Base-by-base conservation (phyloP, 805 yeast species). In the Candida pini region DNA sequence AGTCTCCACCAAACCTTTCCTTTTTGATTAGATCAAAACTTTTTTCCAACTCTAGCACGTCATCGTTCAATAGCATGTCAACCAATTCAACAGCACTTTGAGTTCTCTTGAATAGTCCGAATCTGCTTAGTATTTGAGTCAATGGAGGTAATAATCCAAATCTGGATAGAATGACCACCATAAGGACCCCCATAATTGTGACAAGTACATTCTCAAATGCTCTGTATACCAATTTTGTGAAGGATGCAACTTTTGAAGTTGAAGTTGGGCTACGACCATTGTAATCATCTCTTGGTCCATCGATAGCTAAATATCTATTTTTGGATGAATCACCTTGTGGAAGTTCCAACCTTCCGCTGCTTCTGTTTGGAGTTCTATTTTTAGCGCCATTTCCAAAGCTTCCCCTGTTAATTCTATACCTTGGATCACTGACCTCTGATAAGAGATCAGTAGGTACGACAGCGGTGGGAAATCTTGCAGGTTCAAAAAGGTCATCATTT, bases 171-270 rank as follows among this genome's bases (percentile, higher is more conserved):
- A 57, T 40, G 20, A 65, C 51, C 5, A 69, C 48, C 2, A 69
- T 49, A 1, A 56, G 34, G 14, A 68, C 34, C 7, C 70, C 57
- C 1, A 64, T 44, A 5, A 61, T 32, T 7, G 76, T 63, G 13
- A 72, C 71, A 4, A 68, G 44, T n/a, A 72, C 58, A 45, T 75
- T 78, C 45, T 76, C 81, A 34, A 68, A 49, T 2, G 59, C 58
- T 16, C 60, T 45, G 26, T 44, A 47, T 0, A 53, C 28, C 6
- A 58, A 29, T 14, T 44, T 47, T 1, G 47, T 39, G 22, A 57
- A 32, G 2, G 59, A 46, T 1, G 51, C 41, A 7, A 32, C 28
- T 28, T 44, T 44, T 8, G 44, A 44, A 1, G 47, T 38, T 1
- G 41, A 17, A 1, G 49, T 43, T 9, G 56, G 50, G n/a, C n/a